phyloP scores from a whole-genome alignment of 176 grass and related monocot genomes.

The Triticum aestivum region IWGSC_CS_RefSeq_v2.1 NC_057808.1:130662369-130662868 shows the following conservation, averaged over 20 bases:
- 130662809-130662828: background rate
- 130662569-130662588: slow-evolving; percentile 76
- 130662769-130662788: background rate
- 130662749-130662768: background rate
- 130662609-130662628: background rate
- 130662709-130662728: background rate
- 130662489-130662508: slow-evolving; percentile 1
- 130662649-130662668: background rate
- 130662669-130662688: slow-evolving; percentile 23
- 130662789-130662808: background rate
- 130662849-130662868: background rate
- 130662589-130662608: slow-evolving; percentile 48
- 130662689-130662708: background rate
- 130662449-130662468: slow-evolving; percentile 18
- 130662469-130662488: slow-evolving; percentile 15
- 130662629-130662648: background rate
- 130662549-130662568: slow-evolving; percentile 55
- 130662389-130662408: background rate
- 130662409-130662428: background rate
- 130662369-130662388: background rate
- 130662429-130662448: slow-evolving; percentile 6
- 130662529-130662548: slow-evolving; percentile 21
- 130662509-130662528: slow-evolving; percentile 21
- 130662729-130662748: background rate
- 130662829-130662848: slow-evolving; percentile 14